Conservation (phyloP, 129 eudicot species). For the Centaurea solstitialis region DNA sequence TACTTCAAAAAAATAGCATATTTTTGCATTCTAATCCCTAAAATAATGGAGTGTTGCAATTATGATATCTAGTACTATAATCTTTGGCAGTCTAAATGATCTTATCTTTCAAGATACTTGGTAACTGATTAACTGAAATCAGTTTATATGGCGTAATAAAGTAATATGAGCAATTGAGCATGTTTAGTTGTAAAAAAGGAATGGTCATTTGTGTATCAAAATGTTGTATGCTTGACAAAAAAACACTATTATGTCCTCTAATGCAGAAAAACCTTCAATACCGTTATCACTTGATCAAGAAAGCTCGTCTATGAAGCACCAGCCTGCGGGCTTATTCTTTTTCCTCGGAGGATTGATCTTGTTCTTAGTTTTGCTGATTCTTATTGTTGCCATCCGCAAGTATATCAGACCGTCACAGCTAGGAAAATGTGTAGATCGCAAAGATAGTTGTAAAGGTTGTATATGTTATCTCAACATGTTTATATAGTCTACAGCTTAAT, state of each 20-base stretch:
- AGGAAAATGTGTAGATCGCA: constrained; percentile 30
- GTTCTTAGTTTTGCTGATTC: constrained; percentile 44
- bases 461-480: constrained; percentile 7
- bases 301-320: constrained; percentile 30
- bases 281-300: constrained; percentile 11
- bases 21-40: not conserved
- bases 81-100: not conserved
- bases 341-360: constrained; percentile 55
- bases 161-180: constrained; percentile 1
- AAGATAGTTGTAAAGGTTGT: constrained; percentile 33
- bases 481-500: not conserved
- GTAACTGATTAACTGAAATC: not conserved
- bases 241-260: not conserved
- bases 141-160: not conserved
- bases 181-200: constrained; percentile 8
- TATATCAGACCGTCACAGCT: constrained; percentile 30
- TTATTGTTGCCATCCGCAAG: constrained; percentile 40
- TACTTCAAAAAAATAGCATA: not conserved
- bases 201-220: not conserved
- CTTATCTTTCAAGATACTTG: not conserved
- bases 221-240: not conserved
- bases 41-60: not conserved
- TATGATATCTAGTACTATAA: not conserved
- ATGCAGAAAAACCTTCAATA: constrained; percentile 24
- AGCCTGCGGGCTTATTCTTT: constrained; percentile 33